Base-by-base conservation (phyloP, 139 green algal genomes). In the Chlorella sp. region DNA sequence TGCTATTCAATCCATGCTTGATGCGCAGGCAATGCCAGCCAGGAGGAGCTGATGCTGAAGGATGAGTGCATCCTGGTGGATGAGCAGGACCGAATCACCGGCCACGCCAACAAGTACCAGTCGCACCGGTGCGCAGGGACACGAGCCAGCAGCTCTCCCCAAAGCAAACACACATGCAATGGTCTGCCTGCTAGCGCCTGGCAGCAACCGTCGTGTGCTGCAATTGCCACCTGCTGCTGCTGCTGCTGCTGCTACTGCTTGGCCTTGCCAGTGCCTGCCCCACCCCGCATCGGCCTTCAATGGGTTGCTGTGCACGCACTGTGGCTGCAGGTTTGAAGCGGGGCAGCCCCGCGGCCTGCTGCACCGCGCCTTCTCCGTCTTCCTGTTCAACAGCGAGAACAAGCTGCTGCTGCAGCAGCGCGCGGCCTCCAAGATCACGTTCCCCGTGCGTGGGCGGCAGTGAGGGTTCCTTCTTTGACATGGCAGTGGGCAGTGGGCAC, bases 321-420 rank as follows among this genome's bases (percentile, higher is more conserved):
- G 3, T 41, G 47, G 32, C 28, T 6, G 72, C 82, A 84, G 83
- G 18, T 94, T 95, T 74, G 69, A 65, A 4, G 34, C 74, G 7
- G 55, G 62, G 7, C 89, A 94, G 85, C 94, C 94, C 0, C 64
- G 84, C 9, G 95, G 95, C 16, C 38, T 91, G 47, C 91, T 99
- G 69, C 97, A 99, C 88, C 91, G 97, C 44, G 97, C 97, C 34
- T 99, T 99, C 88, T 95, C 87, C 63, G 96, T 99, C 6, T 99
- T 99, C 86, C 87, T 99, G 7, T 99, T 99, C 89, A 89, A 98
- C 85, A 83, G 81, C 0, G 68, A 96, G 25, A 93, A 96, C 73
- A 79, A 92, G 62, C 94, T 99, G 41, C 91, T 99, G 74, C 90
- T 99, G 74, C 97, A 99, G 91, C 93, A 98, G 91, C 89, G 95